A percentile compares a stretch with the other conserved stretches of the same genome.
phyloP scores from a whole-genome alignment of 208 protist species.

The Crithidia acanthocephali region DNA sequence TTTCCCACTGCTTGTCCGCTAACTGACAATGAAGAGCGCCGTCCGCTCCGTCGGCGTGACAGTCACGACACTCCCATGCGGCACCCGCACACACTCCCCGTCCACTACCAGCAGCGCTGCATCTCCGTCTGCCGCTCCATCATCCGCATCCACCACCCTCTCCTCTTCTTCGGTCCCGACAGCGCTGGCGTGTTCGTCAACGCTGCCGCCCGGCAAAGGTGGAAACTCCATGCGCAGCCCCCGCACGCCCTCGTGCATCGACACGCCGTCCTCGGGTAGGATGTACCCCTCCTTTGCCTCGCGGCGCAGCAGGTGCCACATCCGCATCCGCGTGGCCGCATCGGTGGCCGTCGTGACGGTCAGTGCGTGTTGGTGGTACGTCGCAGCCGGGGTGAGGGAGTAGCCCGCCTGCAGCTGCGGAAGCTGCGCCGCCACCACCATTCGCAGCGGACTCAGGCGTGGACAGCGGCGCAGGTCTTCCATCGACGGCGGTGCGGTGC shows the following conservation, averaged over 20 bases:
- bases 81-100: slow-evolving; percentile 57
- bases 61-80: slow-evolving; percentile 45
- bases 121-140: background rate
- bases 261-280: slow-evolving; percentile 85
- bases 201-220: background rate
- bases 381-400: slow-evolving; percentile 71
- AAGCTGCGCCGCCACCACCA: slow-evolving; percentile 78
- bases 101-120: slow-evolving; percentile 57
- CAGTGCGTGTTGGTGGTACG: slow-evolving; percentile 48
- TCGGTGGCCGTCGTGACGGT: slow-evolving; percentile 56
- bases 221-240: slow-evolving; percentile 44
- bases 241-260: slow-evolving; percentile 38
- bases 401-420: slow-evolving; percentile 71
- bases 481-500: too few relatives aligned
- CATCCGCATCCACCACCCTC: background rate
- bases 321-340: slow-evolving; percentile 57
- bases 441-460: slow-evolving; percentile 33
- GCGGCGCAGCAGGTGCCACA: slow-evolving; percentile 83
- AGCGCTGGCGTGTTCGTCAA: too few relatives aligned
- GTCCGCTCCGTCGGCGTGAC: slow-evolving; percentile 39
- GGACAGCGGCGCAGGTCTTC: too few relatives aligned
- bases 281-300: slow-evolving; percentile 66
- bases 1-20: background rate
- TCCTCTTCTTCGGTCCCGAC: too few relatives aligned
- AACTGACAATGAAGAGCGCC: slow-evolving; percentile 46